phyloP scores from a whole-genome alignment of 2,329 filamentous ascomycete genomes.

The Colletotrichum echinochloae region DNA sequence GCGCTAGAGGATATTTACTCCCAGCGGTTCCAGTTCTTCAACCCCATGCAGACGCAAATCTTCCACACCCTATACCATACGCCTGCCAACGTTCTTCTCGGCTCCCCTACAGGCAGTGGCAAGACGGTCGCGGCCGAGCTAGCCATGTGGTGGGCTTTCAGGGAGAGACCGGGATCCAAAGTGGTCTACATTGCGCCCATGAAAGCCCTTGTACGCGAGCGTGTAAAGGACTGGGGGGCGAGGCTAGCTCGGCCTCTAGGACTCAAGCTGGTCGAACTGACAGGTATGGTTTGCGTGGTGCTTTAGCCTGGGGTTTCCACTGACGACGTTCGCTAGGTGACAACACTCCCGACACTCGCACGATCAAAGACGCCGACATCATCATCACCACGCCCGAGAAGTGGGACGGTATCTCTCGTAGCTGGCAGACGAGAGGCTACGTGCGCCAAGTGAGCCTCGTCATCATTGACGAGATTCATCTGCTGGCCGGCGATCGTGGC shows the following conservation, averaged over 20 bases:
- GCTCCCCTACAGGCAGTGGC: constrained; percentile 95
- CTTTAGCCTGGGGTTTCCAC: not conserved
- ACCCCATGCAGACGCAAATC: constrained; percentile 99
- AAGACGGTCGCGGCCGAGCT: constrained; percentile 97
- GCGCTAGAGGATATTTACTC: constrained; percentile 89
- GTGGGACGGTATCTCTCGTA: constrained; percentile 99
- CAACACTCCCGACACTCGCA: constrained; percentile 96
- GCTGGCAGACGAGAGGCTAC: constrained; percentile 97
- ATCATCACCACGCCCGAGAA: constrained; percentile 99
- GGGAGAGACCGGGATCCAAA: constrained; percentile 93
- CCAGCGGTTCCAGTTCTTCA: constrained; percentile 94
- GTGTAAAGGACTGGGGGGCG: constrained; percentile 93
- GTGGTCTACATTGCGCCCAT: constrained; percentile 99
- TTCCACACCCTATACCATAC: constrained; percentile 98
- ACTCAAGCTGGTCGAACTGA: constrained; percentile 92
- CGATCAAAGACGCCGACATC: constrained; percentile 94
- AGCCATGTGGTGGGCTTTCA: constrained; percentile 99
- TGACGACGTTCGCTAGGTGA: constrained; percentile 62
- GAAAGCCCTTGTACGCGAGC: constrained; percentile 97
- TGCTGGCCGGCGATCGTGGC: constrained; percentile 95
- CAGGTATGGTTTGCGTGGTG: constrained; percentile 61
- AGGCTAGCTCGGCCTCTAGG: constrained; percentile 86
- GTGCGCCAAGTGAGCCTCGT: constrained; percentile 95
- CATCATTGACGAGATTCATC: constrained; percentile 98
- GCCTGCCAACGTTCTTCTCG: constrained; percentile 88